A percentile compares a stretch with the other conserved stretches of the same genome.
These are phyloP conservation scores for Cystoderma amianthinum DNA, from an alignment of 768 basidiomycete genomes.

Conservation along the genomic window DNA sequence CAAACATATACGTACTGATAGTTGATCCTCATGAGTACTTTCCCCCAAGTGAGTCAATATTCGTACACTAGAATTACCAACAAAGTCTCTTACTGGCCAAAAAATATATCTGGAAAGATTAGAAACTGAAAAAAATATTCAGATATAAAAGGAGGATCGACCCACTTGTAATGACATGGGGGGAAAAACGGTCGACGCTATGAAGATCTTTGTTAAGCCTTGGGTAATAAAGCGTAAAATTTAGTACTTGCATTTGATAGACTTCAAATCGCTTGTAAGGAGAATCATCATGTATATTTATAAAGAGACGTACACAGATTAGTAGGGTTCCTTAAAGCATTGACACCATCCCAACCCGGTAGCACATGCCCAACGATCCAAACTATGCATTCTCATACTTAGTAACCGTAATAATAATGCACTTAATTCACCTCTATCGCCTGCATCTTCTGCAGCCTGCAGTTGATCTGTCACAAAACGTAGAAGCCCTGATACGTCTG, in stretches of 20 bases:
- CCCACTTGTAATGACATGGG: slow-evolving; percentile 71
- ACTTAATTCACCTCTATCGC: slow-evolving; percentile 52
- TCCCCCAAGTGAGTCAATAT: no score
- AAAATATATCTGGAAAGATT: slow-evolving; percentile 78
- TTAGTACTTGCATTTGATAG: slow-evolving; percentile 28
- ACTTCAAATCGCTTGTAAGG: no score
- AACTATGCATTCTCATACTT: slow-evolving; percentile 24
- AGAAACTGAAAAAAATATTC: no score
- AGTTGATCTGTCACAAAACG: slow-evolving; percentile 73
- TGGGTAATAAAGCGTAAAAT: not conserved
- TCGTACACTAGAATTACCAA: no score
- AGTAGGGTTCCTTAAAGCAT: slow-evolving; percentile 57
- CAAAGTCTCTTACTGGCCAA: slow-evolving; percentile 48
- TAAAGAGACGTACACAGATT: slow-evolving; percentile 54
- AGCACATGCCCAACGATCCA: slow-evolving; percentile 49
- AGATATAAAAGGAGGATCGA: no score
- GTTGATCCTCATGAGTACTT: slow-evolving; percentile 63
- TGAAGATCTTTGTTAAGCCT: not conserved
- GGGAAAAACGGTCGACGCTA: slow-evolving; percentile 72
- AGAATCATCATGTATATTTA: not conserved
- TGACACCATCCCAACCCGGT: slow-evolving; percentile 60
- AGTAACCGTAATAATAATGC: slow-evolving; percentile 34
- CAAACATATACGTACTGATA: slow-evolving; percentile 50
- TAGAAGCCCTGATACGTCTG: slow-evolving; percentile 71
- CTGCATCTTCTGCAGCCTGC: slow-evolving; percentile 71